These are phyloP conservation scores for Leptodontidium sp. DNA, from an alignment of 2,329 filamentous ascomycete genomes.

Conservation along the genomic window DNA sequence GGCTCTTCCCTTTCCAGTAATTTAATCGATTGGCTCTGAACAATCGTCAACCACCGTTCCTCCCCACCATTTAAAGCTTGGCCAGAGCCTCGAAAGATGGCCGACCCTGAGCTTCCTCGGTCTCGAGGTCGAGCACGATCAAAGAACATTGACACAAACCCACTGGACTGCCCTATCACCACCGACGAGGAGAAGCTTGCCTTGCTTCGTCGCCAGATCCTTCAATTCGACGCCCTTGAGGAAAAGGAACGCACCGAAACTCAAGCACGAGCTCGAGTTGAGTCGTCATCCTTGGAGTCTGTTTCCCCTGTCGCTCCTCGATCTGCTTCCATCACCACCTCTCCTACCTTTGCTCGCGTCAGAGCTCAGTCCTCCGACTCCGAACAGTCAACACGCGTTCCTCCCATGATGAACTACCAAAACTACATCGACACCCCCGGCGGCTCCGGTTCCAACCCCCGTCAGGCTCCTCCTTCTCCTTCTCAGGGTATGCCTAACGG, in stretches of 20 bases:
- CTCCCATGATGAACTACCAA: conserved; percentile 34
- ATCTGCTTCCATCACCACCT: neutral
- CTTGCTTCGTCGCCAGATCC: neutral
- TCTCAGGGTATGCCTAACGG: conserved; percentile 45
- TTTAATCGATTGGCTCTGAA: conserved; percentile 10
- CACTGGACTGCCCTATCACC: conserved; percentile 12
- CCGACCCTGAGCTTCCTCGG: neutral
- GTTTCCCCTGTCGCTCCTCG: neutral
- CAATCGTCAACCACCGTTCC: neutral
- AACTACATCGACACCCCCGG: conserved; percentile 41
- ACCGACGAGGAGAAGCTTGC: conserved; percentile 10
- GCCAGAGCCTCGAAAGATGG: conserved; percentile 7
- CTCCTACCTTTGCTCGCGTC: conserved; percentile 2
- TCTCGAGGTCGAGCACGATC: conserved; percentile 4
- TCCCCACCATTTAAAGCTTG: neutral
- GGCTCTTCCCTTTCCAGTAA: neutral
- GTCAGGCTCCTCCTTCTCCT: conserved; percentile 45
- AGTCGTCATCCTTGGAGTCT: neutral
- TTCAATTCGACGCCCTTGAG: neutral
- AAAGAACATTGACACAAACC: neutral
- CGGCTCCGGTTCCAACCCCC: conserved; percentile 32
- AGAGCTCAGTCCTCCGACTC: neutral
- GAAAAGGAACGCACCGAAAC: neutral
- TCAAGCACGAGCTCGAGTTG: neutral
- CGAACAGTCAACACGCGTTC: neutral